Percentiles rank a stretch among this genome's conserved stretches.
Evolutionary conservation across 1,284 basidiomycete species (phyloP).

Genomic region (Trichosporon sp.): DNA sequence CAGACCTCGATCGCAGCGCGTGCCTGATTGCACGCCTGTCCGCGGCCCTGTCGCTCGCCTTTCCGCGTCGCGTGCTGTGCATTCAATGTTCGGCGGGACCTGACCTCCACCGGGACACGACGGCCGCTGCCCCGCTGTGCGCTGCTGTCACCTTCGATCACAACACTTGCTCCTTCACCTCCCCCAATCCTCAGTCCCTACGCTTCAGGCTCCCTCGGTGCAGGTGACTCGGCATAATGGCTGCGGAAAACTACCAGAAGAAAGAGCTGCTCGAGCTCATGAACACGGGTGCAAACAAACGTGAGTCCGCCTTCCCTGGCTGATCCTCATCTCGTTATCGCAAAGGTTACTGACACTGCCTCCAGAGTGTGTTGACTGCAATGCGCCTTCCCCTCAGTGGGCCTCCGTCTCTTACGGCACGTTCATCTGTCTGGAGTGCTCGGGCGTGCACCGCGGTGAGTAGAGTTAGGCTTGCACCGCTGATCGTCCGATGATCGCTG

Average conservation of each 20-base stretch:
- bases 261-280: constrained; percentile 67
- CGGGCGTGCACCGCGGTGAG: constrained; percentile 79
- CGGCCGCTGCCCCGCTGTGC: background rate
- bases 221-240: constrained; percentile 38
- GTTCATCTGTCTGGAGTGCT: constrained; percentile 88
- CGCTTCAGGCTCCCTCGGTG: background rate
- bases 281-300: constrained; percentile 71
- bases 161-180: background rate
- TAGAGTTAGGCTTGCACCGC: background rate
- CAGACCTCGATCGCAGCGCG: background rate
- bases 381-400: constrained; percentile 87
- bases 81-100: background rate
- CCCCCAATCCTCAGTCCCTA: background rate
- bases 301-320: constrained; percentile 42
- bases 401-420: constrained; percentile 69
- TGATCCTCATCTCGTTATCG: background rate
- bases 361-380: constrained; percentile 72
- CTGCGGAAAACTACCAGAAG: constrained; percentile 68
- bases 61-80: background rate
- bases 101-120: constrained; percentile 8
- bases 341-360: background rate
- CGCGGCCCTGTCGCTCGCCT: background rate
- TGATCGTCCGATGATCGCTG: background rate
- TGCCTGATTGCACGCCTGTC: background rate
- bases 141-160: background rate